phyloP scores from a whole-genome alignment of 192 early-diverging fungal genomes.

The Phlyctochytrium arcticum region DNA sequence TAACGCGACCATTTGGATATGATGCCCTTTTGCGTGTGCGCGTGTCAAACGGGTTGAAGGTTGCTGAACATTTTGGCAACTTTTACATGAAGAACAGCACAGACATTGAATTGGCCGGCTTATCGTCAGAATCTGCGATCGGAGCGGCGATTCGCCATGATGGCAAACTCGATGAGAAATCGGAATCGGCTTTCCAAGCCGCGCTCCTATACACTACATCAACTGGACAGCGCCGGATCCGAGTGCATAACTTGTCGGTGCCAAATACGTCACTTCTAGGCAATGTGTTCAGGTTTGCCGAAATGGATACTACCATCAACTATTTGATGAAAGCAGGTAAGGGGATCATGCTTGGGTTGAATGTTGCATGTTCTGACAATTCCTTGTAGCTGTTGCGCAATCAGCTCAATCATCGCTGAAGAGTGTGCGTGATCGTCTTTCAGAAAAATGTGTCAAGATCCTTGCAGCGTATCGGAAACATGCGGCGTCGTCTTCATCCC shows the following conservation, averaged over 20 bases:
- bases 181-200: conserved; percentile 79
- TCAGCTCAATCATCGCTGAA: conserved; percentile 66
- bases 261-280: conserved; percentile 70
- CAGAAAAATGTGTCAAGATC: conserved; percentile 84
- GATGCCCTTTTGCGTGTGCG: conserved; percentile 85
- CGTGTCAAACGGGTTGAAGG: conserved; percentile 75
- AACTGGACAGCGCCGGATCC: conserved; percentile 80
- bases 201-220: conserved; percentile 95
- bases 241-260: conserved; percentile 83
- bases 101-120: conserved; percentile 88
- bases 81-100: conserved; percentile 88
- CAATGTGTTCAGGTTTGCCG: conserved; percentile 83
- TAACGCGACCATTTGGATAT: conserved; percentile 77
- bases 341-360: not conserved
- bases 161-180: conserved; percentile 76
- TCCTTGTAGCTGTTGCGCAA: conserved; percentile 61
- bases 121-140: conserved; percentile 80
- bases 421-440: conserved; percentile 73
- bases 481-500: conserved; percentile 79
- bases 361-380: not conserved
- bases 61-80: conserved; percentile 89
- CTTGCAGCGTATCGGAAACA: conserved; percentile 87
- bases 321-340: conserved; percentile 74
- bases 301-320: conserved; percentile 89
- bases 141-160: conserved; percentile 83